These are phyloP conservation scores for Gracilaria gracilis DNA, from an alignment of 23 red algal species.

Conservation along the genomic window DNA sequence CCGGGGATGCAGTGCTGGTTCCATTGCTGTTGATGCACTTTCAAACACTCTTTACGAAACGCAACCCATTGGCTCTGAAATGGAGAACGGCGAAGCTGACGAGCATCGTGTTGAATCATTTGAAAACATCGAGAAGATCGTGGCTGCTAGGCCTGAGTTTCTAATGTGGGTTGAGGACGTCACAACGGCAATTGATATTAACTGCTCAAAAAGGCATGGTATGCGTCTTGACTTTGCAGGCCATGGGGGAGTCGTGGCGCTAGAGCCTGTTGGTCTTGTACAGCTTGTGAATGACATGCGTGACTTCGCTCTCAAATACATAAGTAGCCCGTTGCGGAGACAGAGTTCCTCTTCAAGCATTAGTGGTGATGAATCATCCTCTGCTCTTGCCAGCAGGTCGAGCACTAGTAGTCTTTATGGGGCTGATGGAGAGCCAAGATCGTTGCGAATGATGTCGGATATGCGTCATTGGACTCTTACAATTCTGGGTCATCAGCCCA, in stretches of 20 bases:
- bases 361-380: conserved; percentile 34
- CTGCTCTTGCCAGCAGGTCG: conserved; percentile 2
- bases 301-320: conserved; percentile 36
- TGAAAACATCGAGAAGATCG: conserved; percentile 67
- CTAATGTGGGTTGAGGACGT: conserved; percentile 69
- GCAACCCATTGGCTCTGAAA: not conserved
- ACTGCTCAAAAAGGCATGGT: conserved; percentile 61
- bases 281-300: conserved; percentile 49
- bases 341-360: conserved; percentile 24
- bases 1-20: conserved; percentile 43
- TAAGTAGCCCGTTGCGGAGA: not conserved
- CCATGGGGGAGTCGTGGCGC: conserved; percentile 63
- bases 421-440: conserved; percentile 42
- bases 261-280: conserved; percentile 69
- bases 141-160: conserved; percentile 67
- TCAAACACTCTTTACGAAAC: conserved; percentile 54
- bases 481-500: conserved; percentile 46
- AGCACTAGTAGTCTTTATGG: conserved; percentile 51
- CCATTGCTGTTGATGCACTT: conserved; percentile 59
- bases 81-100: conserved; percentile 18
- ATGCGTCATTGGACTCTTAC: conserved; percentile 67
- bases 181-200: conserved; percentile 67
- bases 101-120: conserved; percentile 29
- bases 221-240: conserved; percentile 63
- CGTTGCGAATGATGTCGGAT: conserved; percentile 50